phyloP scores from a whole-genome alignment of 148 eudicot species.

The Polygonum maritimum region DNA sequence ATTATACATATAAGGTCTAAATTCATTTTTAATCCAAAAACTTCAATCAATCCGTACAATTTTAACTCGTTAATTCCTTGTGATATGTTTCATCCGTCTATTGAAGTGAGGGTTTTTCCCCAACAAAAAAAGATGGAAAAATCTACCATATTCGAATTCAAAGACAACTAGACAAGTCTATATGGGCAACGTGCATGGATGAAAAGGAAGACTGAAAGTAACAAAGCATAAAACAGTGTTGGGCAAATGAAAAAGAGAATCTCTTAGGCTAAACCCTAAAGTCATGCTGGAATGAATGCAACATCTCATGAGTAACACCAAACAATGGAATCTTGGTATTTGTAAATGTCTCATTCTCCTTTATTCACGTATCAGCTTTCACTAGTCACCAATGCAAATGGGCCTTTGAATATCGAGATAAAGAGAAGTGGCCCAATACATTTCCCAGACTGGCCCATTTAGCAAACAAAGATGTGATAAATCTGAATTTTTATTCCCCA shows the following conservation, averaged over 20 bases:
- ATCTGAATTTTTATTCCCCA: too few species aligned
- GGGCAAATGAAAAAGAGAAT: neutral
- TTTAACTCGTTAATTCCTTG: too few species aligned
- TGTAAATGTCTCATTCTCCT: neutral
- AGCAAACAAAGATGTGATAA: too few species aligned
- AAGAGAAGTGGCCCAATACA: neutral
- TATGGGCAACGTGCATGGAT: neutral
- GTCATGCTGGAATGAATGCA: slow-evolving; percentile 27
- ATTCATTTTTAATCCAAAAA: too few species aligned
- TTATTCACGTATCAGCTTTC: neutral
- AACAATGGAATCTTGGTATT: neutral
- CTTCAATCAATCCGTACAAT: too few species aligned
- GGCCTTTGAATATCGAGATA: neutral
- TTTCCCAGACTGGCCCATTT: neutral
- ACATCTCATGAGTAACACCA: neutral
- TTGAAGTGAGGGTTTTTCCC: neutral
- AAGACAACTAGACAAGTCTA: neutral
- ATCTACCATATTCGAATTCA: neutral
- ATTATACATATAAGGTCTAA: too few species aligned
- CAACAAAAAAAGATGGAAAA: neutral
- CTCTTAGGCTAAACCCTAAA: slow-evolving; percentile 13
- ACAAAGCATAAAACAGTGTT: neutral
- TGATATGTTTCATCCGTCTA: too few species aligned
- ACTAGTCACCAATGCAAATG: neutral
- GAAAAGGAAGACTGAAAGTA: neutral